These are phyloP conservation scores for Phytophthora pisi DNA, from an alignment of 352 stramenopile species.

Conservation along the genomic window DNA sequence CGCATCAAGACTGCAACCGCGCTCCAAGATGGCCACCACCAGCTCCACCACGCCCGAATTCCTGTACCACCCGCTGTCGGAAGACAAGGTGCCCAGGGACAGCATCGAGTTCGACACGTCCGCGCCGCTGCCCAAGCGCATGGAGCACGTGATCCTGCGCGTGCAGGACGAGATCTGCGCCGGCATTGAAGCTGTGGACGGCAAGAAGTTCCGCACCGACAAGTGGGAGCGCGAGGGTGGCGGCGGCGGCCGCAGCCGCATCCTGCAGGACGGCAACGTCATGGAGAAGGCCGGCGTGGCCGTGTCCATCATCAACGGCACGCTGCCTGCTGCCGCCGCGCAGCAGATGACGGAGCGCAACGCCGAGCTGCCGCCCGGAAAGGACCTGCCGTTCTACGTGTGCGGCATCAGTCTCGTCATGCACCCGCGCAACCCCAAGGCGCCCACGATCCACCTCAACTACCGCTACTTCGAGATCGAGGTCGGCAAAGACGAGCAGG, in stretches of 20 bases:
- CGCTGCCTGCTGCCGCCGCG: constrained; percentile 83
- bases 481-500: constrained; percentile 74
- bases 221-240: constrained; percentile 93
- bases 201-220: constrained; percentile 94
- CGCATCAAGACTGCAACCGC: constrained; percentile 3
- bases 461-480: constrained; percentile 98
- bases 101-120: constrained; percentile 76
- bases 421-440: constrained; percentile 92
- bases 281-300: constrained; percentile 98
- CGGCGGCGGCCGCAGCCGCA: constrained; percentile 92
- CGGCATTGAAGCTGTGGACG: constrained; percentile 91
- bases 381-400: constrained; percentile 95
- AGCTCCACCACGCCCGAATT: constrained; percentile 37
- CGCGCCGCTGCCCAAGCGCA: constrained; percentile 69
- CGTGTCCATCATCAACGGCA: constrained; percentile 96
- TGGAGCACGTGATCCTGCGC: constrained; percentile 77
- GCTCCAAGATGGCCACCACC: constrained; percentile 19
- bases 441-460: constrained; percentile 96
- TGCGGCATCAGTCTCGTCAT: constrained; percentile 96
- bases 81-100: constrained; percentile 59
- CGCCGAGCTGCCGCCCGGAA: constrained; percentile 60
- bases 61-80: constrained; percentile 58
- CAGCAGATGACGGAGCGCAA: constrained; percentile 76
- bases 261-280: constrained; percentile 93
- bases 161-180: constrained; percentile 83